Conservation (phyloP, 345 rosid genomes). For the Cochlearia excelsa region DNA sequence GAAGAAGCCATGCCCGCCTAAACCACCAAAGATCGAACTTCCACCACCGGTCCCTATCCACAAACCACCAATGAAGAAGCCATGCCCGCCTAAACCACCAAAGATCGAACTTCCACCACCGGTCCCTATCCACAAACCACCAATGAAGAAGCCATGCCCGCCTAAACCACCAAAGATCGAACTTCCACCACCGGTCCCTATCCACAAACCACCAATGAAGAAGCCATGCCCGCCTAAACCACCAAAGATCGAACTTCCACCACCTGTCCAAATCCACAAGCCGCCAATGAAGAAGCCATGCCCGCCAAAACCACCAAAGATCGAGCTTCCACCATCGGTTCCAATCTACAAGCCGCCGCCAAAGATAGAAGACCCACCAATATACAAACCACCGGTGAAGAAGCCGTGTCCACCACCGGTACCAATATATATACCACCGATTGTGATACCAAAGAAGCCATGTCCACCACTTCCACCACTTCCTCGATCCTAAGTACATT, state of each 20-base stretch:
- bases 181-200: slow-evolving; percentile 32
- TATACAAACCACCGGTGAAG: slow-evolving; percentile 39
- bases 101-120: slow-evolving; percentile 18
- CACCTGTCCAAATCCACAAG: slow-evolving; percentile 31
- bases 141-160: not conserved
- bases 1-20: slow-evolving; percentile 17
- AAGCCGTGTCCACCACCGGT: slow-evolving; percentile 39
- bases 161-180: not conserved
- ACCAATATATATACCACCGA: slow-evolving; percentile 16
- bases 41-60: slow-evolving; percentile 37
- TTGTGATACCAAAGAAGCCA: slow-evolving; percentile 38
- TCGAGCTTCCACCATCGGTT: slow-evolving; percentile 30
- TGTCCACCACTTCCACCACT: slow-evolving; percentile 51
- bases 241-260: slow-evolving; percentile 24
- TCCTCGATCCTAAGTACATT: slow-evolving; percentile 42
- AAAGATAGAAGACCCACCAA: slow-evolving; percentile 38
- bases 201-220: slow-evolving; percentile 21
- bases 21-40: slow-evolving; percentile 17
- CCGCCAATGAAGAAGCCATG: slow-evolving; percentile 19
- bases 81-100: not conserved
- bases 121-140: slow-evolving; percentile 28
- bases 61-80: slow-evolving; percentile 38
- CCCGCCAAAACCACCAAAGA: slow-evolving; percentile 24
- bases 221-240: slow-evolving; percentile 24
- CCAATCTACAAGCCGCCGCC: slow-evolving; percentile 30